Percentiles rank a stretch among this genome's conserved stretches.
Evolutionary conservation across 192 early-diverging fungal genomes (phyloP).

Genomic region (Coemansia sp.): DNA sequence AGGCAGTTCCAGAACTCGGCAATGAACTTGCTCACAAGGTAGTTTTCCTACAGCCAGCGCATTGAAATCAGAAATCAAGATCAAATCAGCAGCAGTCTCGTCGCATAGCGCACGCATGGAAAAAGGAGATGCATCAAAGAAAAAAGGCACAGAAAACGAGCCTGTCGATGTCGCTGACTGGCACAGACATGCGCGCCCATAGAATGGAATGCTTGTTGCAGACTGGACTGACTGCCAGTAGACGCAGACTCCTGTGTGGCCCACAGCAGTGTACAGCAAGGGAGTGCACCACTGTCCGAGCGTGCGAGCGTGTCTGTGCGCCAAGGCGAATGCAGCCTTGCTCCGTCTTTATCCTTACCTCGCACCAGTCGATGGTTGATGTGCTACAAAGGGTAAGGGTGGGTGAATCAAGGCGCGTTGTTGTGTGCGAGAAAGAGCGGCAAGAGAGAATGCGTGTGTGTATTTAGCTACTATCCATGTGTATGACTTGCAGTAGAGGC

Average conservation of each 20-base stretch:
- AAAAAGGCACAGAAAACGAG: no score
- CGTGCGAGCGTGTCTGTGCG: no score
- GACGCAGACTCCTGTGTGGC: no score
- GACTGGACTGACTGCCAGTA: no score
- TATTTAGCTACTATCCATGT: neutral
- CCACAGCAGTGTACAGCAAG: neutral
- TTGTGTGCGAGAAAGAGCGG: no score
- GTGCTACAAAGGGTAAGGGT: no score
- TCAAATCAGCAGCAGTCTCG: neutral
- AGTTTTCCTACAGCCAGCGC: slow-evolving; percentile 56
- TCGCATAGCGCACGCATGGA: neutral
- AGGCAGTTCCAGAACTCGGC: slow-evolving; percentile 72
- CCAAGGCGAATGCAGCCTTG: neutral
- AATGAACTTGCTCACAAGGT: slow-evolving; percentile 58
- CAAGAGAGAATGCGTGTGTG: neutral
- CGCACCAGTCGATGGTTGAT: slow-evolving; percentile 71
- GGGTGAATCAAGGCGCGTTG: no score
- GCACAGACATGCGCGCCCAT: no score
- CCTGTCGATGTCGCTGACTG: no score
- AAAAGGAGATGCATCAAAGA: neutral
- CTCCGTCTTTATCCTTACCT: slow-evolving; percentile 44
- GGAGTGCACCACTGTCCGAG: no score
- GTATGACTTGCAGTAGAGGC: neutral
- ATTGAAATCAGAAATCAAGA: neutral
- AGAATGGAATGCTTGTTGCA: no score